Conservation (phyloP, 495 filamentous ascomycete species). For the Oidiodendron maius region DNA sequence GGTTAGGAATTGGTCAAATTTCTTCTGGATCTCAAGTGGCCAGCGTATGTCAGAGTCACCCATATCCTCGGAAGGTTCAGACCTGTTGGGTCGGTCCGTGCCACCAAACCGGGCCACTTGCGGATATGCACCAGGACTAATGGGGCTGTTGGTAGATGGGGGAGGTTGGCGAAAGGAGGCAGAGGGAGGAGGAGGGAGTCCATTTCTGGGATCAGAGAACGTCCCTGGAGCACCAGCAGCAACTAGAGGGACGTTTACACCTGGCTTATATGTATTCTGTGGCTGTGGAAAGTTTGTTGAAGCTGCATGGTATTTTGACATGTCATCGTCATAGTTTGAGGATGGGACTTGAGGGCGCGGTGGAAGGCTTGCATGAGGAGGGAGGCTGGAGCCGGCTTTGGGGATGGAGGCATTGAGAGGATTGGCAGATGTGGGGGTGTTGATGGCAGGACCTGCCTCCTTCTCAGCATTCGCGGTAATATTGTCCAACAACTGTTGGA, state of each 20-base stretch:
- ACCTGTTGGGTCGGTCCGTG: constrained; percentile 9
- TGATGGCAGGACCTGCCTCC: constrained; percentile 19
- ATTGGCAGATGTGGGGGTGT: constrained; percentile 26
- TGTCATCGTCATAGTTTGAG: constrained; percentile 24
- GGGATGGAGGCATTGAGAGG: constrained; percentile 30
- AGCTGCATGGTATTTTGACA: constrained; percentile 23
- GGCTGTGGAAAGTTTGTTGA: constrained; percentile 19
- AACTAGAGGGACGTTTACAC: constrained; percentile 36
- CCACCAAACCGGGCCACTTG: constrained; percentile 11
- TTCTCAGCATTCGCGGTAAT: constrained; percentile 39
- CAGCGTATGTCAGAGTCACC: constrained; percentile 32
- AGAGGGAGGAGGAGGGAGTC: constrained; percentile 54
- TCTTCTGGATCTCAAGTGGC: constrained; percentile 59
- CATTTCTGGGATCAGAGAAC: constrained; percentile 42
- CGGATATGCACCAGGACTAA: constrained; percentile 19
- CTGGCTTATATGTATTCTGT: constrained; percentile 37
- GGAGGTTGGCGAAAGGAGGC: constrained; percentile 38
- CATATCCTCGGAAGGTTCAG: constrained; percentile 11
- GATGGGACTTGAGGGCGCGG: constrained; percentile 25
- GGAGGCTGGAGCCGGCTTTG: constrained; percentile 30
- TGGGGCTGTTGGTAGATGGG: constrained; percentile 17
- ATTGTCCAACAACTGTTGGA: constrained; percentile 43
- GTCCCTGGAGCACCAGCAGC: constrained; percentile 47
- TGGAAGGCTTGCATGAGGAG: constrained; percentile 32
- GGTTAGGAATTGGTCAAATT: constrained; percentile 76